Conservation (phyloP, 2,329 filamentous ascomycete species). For the Macrophomina phaseolina region DNA sequence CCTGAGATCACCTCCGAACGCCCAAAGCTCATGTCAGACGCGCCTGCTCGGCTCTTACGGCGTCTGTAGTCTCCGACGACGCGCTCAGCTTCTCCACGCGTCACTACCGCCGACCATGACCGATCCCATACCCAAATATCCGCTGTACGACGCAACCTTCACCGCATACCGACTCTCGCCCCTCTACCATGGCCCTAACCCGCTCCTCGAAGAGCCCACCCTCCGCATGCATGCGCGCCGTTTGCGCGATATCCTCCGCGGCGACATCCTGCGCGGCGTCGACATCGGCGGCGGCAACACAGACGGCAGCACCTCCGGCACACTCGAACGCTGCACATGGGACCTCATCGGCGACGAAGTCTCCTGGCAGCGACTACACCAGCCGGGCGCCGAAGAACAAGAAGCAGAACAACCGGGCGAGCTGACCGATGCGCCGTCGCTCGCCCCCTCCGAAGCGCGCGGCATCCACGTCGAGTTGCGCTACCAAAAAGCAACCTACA, state of each 20-base stretch:
- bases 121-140: slow-evolving; percentile 44
- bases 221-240: slow-evolving; percentile 55
- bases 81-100: slow-evolving; percentile 5
- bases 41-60: too few relatives aligned
- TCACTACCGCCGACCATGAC: slow-evolving; percentile 34
- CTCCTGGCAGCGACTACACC: slow-evolving; percentile 46
- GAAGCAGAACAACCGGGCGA: slow-evolving; percentile 41
- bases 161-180: slow-evolving; percentile 60
- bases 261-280: slow-evolving; percentile 54
- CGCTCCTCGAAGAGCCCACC: slow-evolving; percentile 43
- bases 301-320: slow-evolving; percentile 52
- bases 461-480: slow-evolving; percentile 57
- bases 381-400: slow-evolving; percentile 33
- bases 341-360: slow-evolving; percentile 48
- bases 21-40: background rate
- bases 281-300: slow-evolving; percentile 48
- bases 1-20: background rate
- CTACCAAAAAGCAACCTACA: slow-evolving; percentile 57
- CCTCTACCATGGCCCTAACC: slow-evolving; percentile 54
- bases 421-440: slow-evolving; percentile 21
- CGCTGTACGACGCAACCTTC: slow-evolving; percentile 61
- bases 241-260: slow-evolving; percentile 56
- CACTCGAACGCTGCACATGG: slow-evolving; percentile 56
- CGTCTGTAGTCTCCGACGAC: background rate
- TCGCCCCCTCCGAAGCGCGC: slow-evolving; percentile 37